Base-by-base conservation (phyloP, 371 early-diverging fungal genomes). In the Encephalitozoon hellem region DNA sequence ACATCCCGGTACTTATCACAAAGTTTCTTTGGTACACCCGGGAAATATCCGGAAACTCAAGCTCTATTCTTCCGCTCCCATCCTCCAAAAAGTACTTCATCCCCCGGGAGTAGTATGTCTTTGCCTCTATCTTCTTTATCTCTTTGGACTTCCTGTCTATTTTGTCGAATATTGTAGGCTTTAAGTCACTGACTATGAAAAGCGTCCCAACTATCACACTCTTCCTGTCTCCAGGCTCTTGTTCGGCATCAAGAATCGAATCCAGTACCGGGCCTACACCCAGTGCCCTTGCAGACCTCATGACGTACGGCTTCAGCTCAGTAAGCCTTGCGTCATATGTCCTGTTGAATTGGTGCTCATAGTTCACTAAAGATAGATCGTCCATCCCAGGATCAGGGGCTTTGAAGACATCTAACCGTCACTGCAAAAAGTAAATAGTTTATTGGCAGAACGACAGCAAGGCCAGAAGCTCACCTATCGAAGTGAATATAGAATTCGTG, bases 1-100 rank as follows among this genome's bases (percentile, higher is more conserved):
- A 39, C 76, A 76, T 76, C 47, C 80, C 80, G 5, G 80, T 80
- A 12, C 52, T 39, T 71, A 79, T 15, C 52, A 70, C 59, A 51
- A 38, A 38, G 21, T 59, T 28, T 9, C 11, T 59, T 21, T 9
- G 30, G 21, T 59, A 59, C 1, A 59, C 15, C 12, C 59, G 42
- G 0, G 25, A 9, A 0, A 18, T 53, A 21, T 65, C 23, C 38
- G 0, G 26, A 38, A 79, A 41, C 67, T 69, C 30, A 32, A 79
- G 0, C 42, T 70, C 71, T 23, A 74, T 43, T 42, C 43, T 79
- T 2, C 79, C 73, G 18, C 67, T 68, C n/a, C 67, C 71, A 45
- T 79, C 79, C 34, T 79, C 79, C 45, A 75, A 21, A 54, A 74
- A 74, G 47, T 78, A 74, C 34, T 65, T 72, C 4, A 66, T 30